phyloP scores from a whole-genome alignment of 305 asterid genomes.

The Fraxinus velutina region DNA sequence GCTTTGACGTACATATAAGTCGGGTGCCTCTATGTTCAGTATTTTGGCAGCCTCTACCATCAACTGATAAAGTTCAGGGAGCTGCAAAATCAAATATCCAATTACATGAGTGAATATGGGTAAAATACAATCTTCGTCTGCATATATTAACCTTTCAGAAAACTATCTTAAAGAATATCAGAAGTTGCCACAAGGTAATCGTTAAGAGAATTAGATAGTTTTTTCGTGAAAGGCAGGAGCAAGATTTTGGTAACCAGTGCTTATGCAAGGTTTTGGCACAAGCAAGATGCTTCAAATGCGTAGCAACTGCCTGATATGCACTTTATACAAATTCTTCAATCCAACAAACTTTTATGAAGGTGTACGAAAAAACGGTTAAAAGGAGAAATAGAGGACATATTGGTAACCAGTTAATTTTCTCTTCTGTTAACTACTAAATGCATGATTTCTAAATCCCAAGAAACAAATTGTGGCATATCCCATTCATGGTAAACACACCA shows the following conservation, averaged over 20 bases:
- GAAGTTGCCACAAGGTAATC: background rate
- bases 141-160: background rate
- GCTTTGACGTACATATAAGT: constrained; percentile 82
- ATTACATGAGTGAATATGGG: background rate
- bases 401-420: background rate
- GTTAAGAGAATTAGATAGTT: background rate
- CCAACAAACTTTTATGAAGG: background rate
- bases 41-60: constrained; percentile 73
- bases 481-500: background rate
- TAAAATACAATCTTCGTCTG: background rate
- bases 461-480: background rate
- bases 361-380: background rate
- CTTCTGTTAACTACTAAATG: background rate
- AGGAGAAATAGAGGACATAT: background rate
- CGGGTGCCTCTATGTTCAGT: constrained; percentile 72
- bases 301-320: background rate
- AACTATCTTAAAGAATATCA: background rate
- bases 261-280: background rate
- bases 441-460: background rate
- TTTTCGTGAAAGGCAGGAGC: background rate
- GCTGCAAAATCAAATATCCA: constrained; percentile 41
- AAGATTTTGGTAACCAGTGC: background rate
- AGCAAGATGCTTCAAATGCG: background rate
- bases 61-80: constrained; percentile 76
- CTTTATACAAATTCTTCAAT: background rate